Base-by-base conservation (phyloP, 2,329 filamentous ascomycete genomes). In the Talaromyces sp. region DNA sequence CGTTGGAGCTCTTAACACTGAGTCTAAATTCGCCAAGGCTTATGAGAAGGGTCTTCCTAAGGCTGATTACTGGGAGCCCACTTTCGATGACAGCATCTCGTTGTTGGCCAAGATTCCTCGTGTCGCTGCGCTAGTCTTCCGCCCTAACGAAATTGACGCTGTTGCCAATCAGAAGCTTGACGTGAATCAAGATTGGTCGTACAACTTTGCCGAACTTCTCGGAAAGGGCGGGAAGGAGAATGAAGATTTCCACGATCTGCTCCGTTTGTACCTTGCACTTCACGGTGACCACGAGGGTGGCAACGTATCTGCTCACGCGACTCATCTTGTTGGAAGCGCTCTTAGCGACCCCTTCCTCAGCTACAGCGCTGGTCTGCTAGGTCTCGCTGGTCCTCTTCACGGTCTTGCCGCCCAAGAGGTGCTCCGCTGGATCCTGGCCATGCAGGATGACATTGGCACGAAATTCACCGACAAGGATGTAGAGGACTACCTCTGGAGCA, bases 231-330 rank as follows among this genome's bases (percentile, higher is more conserved):
- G 93, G 70, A 87, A 90, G 79, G 85, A 96, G 80, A 90, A 98
- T 72, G 61, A 74, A 66, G 72, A 79, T 67, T 76, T 99, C 86
- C 94, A 98, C 77, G 95, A 99, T 74, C 85, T 99, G 22, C 86
- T 99, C 68, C 88, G 95, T 71, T 83, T 99, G 37, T 99, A 99
- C 81, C 88, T 99, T 27, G 94, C 95, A 59, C 89, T 99, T 5
- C 95, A 99, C 80, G 95, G 95, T 68, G 95, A 99, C 80, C 95
- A 99, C 81, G 95, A 99, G 81, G 95, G 95, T 68, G 95, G 95
- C 66, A 99, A 99, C 73, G 95, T 99, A 68, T 97, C 93, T 45
- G 95, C 95, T 0, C 95, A 99, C 77, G 83, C 95, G 33, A 98
- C 95, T 8, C 95, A 99, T 79, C 84, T 99, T 45, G 95, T 99